Evolutionary conservation across 495 filamentous ascomycete genomes (phyloP).

Genomic region (Penicillium roqueforti): DNA sequence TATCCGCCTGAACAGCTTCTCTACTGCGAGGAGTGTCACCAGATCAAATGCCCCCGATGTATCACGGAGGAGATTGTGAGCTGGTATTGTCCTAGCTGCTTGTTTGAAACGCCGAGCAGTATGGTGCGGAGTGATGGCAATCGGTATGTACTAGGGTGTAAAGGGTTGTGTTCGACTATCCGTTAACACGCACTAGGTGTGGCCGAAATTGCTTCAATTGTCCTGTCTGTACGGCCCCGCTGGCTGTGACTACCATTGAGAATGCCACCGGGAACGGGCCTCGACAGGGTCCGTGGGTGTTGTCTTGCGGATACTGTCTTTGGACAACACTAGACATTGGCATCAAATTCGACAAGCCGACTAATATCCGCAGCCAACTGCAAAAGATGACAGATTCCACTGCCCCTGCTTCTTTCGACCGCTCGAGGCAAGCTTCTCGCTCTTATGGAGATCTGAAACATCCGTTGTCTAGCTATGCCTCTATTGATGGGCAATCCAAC

Average conservation of each 20-base stretch:
- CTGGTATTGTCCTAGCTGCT: constrained; percentile 92
- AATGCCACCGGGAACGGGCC: constrained; percentile 35
- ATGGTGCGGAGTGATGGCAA: constrained; percentile 89
- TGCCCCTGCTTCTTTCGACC: constrained; percentile 16
- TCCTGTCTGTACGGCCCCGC: constrained; percentile 77
- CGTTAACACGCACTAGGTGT: constrained; percentile 56
- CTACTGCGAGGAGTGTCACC: constrained; percentile 94
- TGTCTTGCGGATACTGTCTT: constrained; percentile 82
- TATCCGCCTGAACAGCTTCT: constrained; percentile 92
- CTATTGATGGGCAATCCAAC: constrained; percentile 31
- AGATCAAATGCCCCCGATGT: constrained; percentile 90
- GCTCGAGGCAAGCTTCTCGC: constrained; percentile 32
- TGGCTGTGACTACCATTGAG: constrained; percentile 66
- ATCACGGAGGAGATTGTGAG: constrained; percentile 87
- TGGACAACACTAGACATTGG: constrained; percentile 90
- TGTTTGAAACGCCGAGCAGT: constrained; percentile 91
- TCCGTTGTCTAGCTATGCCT: constrained; percentile 36
- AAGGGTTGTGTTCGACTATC: neutral
- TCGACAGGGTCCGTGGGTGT: constrained; percentile 64
- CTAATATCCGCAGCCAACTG: constrained; percentile 79
- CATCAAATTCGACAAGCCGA: constrained; percentile 83
- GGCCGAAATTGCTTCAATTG: constrained; percentile 94
- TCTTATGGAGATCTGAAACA: constrained; percentile 39
- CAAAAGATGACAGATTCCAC: constrained; percentile 40
- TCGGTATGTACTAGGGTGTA: constrained; percentile 56